Percentiles rank a stretch among this genome's conserved stretches.
Evolutionary conservation across 2,329 filamentous ascomycete species (phyloP).

Genomic region (Arthroderma uncinatum): DNA sequence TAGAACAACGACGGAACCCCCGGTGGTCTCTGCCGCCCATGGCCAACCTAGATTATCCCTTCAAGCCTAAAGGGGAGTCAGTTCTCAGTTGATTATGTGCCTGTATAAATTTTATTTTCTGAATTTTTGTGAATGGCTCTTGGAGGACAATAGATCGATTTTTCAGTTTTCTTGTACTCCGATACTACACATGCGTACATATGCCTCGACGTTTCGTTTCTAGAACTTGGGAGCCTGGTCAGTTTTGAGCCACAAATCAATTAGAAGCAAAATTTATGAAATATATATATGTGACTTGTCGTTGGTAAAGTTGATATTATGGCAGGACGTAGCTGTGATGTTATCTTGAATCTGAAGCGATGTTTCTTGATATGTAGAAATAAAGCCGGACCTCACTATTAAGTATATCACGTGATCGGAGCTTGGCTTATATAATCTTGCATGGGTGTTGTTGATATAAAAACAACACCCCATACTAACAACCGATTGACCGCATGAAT

Average conservation of each 20-base stretch:
- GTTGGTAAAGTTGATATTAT: background rate
- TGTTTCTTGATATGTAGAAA: too few relatives aligned
- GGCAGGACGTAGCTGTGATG: background rate
- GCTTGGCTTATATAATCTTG: too few relatives aligned
- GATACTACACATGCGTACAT: background rate
- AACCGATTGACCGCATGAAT: too few relatives aligned
- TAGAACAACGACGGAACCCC: background rate
- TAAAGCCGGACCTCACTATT: too few relatives aligned
- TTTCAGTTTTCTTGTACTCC: background rate
- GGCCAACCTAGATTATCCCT: background rate
- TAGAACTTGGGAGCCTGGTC: background rate
- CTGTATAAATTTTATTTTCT: background rate
- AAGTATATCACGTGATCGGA: too few relatives aligned
- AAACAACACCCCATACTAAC: too few relatives aligned
- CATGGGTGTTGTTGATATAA: too few relatives aligned
- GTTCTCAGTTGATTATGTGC: background rate
- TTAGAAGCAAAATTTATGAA: background rate
- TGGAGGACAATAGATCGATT: background rate
- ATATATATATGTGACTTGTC: background rate
- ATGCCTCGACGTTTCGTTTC: background rate
- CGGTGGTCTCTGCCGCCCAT: conserved; percentile 1
- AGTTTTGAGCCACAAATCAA: background rate
- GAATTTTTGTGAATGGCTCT: background rate
- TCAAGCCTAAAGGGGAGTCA: background rate
- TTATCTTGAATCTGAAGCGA: too few relatives aligned